These are phyloP conservation scores for Helminthosporium solani DNA, from an alignment of 2,329 filamentous ascomycete genomes.

Conservation along the genomic window DNA sequence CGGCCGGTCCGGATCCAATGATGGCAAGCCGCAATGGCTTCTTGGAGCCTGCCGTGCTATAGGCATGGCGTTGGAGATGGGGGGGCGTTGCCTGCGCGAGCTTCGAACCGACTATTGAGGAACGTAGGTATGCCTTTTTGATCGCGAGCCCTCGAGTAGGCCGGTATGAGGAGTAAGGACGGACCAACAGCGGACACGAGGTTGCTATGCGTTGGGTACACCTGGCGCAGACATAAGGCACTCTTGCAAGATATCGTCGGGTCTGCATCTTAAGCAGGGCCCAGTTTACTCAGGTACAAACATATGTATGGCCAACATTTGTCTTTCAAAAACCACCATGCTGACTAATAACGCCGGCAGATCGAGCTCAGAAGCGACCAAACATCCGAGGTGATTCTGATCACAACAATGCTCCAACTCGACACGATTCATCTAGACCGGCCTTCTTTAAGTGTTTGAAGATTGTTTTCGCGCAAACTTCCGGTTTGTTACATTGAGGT, in stretches of 20 bases:
- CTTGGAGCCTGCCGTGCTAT: constrained; percentile 22
- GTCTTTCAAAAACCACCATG: neutral
- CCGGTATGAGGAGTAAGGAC: constrained; percentile 1
- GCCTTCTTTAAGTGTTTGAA: too few species aligned
- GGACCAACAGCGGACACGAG: neutral
- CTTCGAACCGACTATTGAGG: too few species aligned
- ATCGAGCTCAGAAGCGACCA: too few species aligned
- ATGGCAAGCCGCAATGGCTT: constrained; percentile 76
- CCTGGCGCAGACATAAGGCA: constrained; percentile 8
- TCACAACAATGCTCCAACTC: too few species aligned
- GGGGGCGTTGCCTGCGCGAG: constrained; percentile 2
- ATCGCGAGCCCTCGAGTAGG: neutral
- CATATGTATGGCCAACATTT: too few species aligned
- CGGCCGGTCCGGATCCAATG: constrained; percentile 89
- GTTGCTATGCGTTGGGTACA: constrained; percentile 4
- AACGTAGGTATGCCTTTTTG: constrained; percentile 1
- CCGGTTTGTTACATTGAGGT: neutral
- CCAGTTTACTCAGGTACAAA: too few species aligned
- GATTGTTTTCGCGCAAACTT: too few species aligned
- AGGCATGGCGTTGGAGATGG: constrained; percentile 18
- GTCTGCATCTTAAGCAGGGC: constrained; percentile 8
- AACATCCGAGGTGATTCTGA: too few species aligned
- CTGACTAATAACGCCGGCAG: constrained; percentile 6
- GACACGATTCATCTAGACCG: too few species aligned
- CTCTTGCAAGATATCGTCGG: neutral